Base-by-base conservation (phyloP, 768 basidiomycete species). In the Lactarius pseudohatsudake region DNA sequence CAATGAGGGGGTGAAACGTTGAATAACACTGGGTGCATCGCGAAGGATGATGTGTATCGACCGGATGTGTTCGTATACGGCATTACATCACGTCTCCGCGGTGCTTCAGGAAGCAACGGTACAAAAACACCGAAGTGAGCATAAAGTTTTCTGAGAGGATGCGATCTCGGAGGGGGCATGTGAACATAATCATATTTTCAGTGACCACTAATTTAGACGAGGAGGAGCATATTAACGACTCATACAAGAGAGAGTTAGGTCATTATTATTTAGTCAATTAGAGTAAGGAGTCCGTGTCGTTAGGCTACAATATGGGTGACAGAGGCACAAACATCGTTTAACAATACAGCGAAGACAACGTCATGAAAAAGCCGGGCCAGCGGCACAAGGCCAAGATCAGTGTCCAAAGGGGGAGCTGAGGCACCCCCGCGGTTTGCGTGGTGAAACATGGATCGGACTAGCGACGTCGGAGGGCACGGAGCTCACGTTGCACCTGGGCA, bases 391-490 rank as follows among this genome's bases (percentile, higher is more conserved):
- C 55, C 26, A 56, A 62, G 13, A 41, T 57, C 26, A 30, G 26
- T 28, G 54, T 1, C 9, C 7, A 38, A 34, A 28, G 9, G 15
- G 16, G 4, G 43, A 45, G 40, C 22, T 22, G 40, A 2, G 30
- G 22, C 47, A n/a, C 40, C 16, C 36, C 16, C 15, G 20, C 15
- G 26, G 22, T 32, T 22, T 50, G n/a, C 13, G 11, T 26, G 22
- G 13, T 53, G 22, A 15, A 26, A 43, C 30, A 16, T 22, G 4
- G 20, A 22, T 38, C 38, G 30, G 4, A 20, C 62, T 28, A 64
- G 34, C 54, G 56, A 2, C 32, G 41, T 32, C 57, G 86, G 64
- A 88, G 86, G 56, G 45, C 10, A 34, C 77, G 79, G 36, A 71
- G 68, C 58, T 71, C 70, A 40, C 59, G 59, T 55, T 71, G 70